phyloP scores from a whole-genome alignment of 805 yeast genomes.

The Jamesozyma gamospora region DNA sequence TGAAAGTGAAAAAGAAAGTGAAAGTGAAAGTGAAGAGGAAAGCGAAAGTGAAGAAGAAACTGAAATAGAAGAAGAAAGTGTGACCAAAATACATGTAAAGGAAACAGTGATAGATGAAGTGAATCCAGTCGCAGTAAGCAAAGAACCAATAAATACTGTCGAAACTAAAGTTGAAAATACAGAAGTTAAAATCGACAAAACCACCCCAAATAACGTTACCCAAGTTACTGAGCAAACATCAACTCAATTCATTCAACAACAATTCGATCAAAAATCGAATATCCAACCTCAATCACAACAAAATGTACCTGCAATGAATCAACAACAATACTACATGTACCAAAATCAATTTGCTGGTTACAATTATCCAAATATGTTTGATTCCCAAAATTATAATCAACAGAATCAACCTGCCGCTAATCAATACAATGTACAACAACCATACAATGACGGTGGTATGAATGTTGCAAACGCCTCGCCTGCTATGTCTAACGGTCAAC shows the following conservation, averaged over 20 bases:
- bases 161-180: conserved; percentile 1
- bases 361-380: conserved; percentile 29
- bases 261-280: conserved; percentile 14
- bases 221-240: background rate
- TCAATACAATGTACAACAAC: conserved; percentile 21
- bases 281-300: conserved; percentile 10
- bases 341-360: conserved; percentile 29
- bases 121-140: no score
- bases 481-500: conserved; percentile 15
- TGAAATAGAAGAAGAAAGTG: conserved; percentile 2
- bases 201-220: no score
- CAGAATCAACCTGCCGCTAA: conserved; percentile 14
- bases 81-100: no score
- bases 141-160: background rate
- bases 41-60: conserved; percentile 2
- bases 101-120: no score
- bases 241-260: background rate
- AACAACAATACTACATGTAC: conserved; percentile 29
- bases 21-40: conserved; percentile 2
- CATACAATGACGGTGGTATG: conserved; percentile 14
- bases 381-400: conserved; percentile 23
- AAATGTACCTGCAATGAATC: conserved; percentile 18
- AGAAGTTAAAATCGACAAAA: conserved; percentile 16
- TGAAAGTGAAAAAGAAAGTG: conserved; percentile 6
- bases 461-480: conserved; percentile 2